Conservation (phyloP, 2,329 filamentous ascomycete genomes). For the Fusarium heterosporum region DNA sequence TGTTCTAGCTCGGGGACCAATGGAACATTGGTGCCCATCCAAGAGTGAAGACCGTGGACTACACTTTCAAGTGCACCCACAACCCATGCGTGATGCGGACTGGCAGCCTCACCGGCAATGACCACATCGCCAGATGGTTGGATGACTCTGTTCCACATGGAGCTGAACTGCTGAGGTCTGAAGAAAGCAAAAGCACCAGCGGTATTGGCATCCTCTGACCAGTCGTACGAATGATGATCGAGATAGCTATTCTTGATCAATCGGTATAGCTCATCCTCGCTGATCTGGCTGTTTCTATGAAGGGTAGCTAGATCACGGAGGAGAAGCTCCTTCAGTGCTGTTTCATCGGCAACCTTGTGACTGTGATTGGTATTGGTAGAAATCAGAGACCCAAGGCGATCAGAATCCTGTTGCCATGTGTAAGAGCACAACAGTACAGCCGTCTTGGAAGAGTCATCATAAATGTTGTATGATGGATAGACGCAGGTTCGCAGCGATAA, state of each 20-base stretch:
- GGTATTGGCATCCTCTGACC: constrained; percentile 11
- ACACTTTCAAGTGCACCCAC: constrained; percentile 19
- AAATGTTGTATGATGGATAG: constrained; percentile 49
- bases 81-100: constrained; percentile 15
- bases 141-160: constrained; percentile 20
- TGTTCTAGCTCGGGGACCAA: constrained; percentile 1
- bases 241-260: constrained; percentile 16
- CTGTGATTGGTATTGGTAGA: constrained; percentile 6
- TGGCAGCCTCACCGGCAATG: constrained; percentile 22
- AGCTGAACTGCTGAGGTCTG: constrained; percentile 20
- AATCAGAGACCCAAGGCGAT: constrained; percentile 31
- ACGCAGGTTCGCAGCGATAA: constrained; percentile 50
- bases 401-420: constrained; percentile 40
- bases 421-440: constrained; percentile 39
- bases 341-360: constrained; percentile 4
- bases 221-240: constrained; percentile 6
- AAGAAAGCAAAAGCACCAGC: constrained; percentile 28
- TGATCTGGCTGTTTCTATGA: not conserved
- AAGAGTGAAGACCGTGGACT: constrained; percentile 2
- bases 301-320: constrained; percentile 6
- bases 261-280: not conserved
- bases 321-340: constrained; percentile 1
- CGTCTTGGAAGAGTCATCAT: constrained; percentile 5
- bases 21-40: constrained; percentile 6
- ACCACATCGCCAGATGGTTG: constrained; percentile 23